Conservation (phyloP, 345 rosid genomes). For the Gossypium sturtianum region DNA sequence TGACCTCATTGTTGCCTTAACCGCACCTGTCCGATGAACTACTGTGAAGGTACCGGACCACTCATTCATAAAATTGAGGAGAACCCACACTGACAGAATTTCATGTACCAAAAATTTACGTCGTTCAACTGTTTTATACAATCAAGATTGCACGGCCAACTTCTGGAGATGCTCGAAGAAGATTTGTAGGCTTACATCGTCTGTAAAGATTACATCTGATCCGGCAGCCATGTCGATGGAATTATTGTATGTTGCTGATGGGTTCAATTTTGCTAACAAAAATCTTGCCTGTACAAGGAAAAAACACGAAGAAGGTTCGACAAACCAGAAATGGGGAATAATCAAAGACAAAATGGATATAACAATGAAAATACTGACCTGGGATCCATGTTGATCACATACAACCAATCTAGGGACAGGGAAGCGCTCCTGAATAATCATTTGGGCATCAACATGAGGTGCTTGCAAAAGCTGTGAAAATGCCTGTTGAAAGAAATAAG, state of each 20-base stretch:
- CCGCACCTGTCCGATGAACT: not conserved
- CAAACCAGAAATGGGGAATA: too few relatives aligned
- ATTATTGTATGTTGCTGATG: slow-evolving; percentile 43
- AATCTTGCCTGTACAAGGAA: slow-evolving; percentile 69
- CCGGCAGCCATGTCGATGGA: slow-evolving; percentile 73
- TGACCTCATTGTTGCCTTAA: slow-evolving; percentile 7
- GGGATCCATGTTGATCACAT: slow-evolving; percentile 99
- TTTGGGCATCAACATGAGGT: slow-evolving; percentile 70
- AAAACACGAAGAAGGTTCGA: not conserved
- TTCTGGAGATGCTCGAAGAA: slow-evolving; percentile 91
- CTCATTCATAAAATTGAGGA: slow-evolving; percentile 9
- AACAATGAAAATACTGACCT: slow-evolving; percentile 39
- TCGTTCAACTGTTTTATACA: slow-evolving; percentile 7
- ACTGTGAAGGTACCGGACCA: not conserved
- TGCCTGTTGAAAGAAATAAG: slow-evolving; percentile 40
- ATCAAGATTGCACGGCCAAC: slow-evolving; percentile 93
- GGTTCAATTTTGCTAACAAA: slow-evolving; percentile 56
- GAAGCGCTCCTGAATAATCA: slow-evolving; percentile 77
- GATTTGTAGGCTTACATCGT: slow-evolving; percentile 81
- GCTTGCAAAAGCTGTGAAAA: slow-evolving; percentile 85
- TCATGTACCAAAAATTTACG: slow-evolving; percentile 11
- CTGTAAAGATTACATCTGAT: slow-evolving; percentile 82
- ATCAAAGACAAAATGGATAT: too few relatives aligned
- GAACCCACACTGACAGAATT: slow-evolving; percentile 21
- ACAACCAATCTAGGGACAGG: slow-evolving; percentile 96